Conservation (phyloP, 805 yeast species). For the Ogataea thermomethanolica region DNA sequence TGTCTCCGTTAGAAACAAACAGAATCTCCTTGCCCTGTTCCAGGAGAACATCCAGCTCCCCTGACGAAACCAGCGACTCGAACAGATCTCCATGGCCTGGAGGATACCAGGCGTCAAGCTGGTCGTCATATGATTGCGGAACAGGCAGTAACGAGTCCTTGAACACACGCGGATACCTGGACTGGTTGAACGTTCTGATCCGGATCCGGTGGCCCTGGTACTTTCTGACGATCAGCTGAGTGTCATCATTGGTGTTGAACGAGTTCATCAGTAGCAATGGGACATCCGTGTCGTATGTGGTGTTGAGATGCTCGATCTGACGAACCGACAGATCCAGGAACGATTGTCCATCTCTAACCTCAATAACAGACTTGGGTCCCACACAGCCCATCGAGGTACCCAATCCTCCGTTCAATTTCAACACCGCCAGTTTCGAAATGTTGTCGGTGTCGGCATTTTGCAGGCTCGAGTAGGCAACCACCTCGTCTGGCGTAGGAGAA, state of each 20-base stretch:
- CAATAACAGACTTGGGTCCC: constrained; percentile 97
- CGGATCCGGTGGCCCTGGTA: constrained; percentile 95
- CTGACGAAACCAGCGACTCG: constrained; percentile 83
- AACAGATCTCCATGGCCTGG: constrained; percentile 99
- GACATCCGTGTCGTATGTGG: constrained; percentile 86
- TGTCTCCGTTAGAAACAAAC: constrained; percentile 97
- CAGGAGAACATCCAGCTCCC: constrained; percentile 84
- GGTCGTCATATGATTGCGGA: constrained; percentile 71
- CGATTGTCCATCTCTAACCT: constrained; percentile 97
- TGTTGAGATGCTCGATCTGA: constrained; percentile 92
- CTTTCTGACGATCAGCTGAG: constrained; percentile 92
- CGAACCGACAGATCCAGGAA: constrained; percentile 93
- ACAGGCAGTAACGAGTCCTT: constrained; percentile 96
- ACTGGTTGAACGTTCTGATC: constrained; percentile 94
- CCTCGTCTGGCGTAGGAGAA: constrained; percentile 88
- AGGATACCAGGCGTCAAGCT: constrained; percentile 91
- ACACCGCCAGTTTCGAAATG: constrained; percentile 84
- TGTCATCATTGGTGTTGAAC: constrained; percentile 94
- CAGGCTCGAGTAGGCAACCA: constrained; percentile 68
- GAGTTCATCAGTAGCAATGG: constrained; percentile 98
- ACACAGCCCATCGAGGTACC: constrained; percentile 99
- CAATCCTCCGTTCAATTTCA: constrained; percentile 95
- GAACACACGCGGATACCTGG: constrained; percentile 93
- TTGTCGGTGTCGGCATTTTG: constrained; percentile 38
- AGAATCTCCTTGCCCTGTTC: constrained; percentile 92